These are phyloP conservation scores for Argentina anserina DNA, from an alignment of 306 rosid genomes.

Conservation along the genomic window DNA sequence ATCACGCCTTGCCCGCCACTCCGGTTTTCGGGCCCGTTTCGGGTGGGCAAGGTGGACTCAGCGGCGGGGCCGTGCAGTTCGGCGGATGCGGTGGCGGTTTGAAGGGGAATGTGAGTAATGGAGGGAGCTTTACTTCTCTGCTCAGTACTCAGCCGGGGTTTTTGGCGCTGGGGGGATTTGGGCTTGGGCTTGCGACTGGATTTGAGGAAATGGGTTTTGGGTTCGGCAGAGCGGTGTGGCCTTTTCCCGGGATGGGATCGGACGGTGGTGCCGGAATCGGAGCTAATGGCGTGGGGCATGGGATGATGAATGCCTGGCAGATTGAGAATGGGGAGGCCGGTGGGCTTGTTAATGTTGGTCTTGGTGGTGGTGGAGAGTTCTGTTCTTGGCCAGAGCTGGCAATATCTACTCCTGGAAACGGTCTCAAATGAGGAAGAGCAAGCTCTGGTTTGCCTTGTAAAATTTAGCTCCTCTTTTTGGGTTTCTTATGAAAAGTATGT, in stretches of 20 bases:
- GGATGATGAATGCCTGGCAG: conserved; percentile 64
- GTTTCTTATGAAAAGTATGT: conserved; percentile 12
- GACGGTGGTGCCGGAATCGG: conserved; percentile 37
- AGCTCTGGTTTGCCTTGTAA: not conserved
- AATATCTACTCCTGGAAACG: conserved; percentile 79
- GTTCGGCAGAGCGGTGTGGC: conserved; percentile 59
- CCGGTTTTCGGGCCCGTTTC: conserved; percentile 36
- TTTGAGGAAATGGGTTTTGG: conserved; percentile 71
- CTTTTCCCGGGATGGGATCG: conserved; percentile 45
- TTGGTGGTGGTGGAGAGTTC: conserved; percentile 49
- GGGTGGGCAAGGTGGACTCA: conserved; percentile 15
- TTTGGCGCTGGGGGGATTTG: conserved; percentile 75
- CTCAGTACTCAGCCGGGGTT: conserved; percentile 62
- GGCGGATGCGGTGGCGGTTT: conserved; percentile 33
- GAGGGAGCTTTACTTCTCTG: conserved; percentile 69
- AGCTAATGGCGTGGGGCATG: conserved; percentile 21
- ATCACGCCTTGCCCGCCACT: conserved; percentile 26
- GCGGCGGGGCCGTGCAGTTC: conserved; percentile 25
- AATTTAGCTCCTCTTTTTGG: conserved; percentile 6
- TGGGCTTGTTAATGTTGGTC: conserved; percentile 36
- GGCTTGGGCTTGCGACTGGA: conserved; percentile 65
- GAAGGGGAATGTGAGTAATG: conserved; percentile 29
- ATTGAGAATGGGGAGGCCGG: conserved; percentile 52
- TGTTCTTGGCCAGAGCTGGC: conserved; percentile 91
- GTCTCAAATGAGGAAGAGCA: conserved; percentile 50